These are phyloP conservation scores for Phoenix dactylifera DNA, from an alignment of 176 grass and related monocot species.

Conservation along the genomic window DNA sequence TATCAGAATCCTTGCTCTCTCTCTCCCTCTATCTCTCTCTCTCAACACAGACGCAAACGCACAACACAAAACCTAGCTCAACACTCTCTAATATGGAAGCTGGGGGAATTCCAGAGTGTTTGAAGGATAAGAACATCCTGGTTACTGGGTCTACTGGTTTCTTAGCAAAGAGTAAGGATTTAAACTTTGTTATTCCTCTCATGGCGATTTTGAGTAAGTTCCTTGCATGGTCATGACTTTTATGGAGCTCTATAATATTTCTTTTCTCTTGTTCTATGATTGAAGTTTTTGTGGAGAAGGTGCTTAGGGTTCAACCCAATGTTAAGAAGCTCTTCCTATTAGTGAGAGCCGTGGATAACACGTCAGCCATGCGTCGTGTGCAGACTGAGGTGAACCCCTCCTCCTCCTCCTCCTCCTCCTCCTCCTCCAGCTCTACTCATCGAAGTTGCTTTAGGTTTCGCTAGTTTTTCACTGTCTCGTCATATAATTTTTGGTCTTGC, in stretches of 20 bases:
- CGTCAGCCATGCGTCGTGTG: constrained; percentile 37
- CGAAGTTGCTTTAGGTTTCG: too few relatives aligned
- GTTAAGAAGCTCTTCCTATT: constrained; percentile 77
- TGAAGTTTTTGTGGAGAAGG: constrained; percentile 87
- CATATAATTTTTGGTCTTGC: too few relatives aligned
- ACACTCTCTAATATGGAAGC: constrained; percentile 35
- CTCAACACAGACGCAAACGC: too few relatives aligned
- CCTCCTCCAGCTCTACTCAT: neutral
- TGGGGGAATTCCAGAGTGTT: constrained; percentile 40
- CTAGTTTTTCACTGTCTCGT: too few relatives aligned
- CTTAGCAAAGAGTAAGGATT: constrained; percentile 62
- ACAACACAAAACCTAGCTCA: too few relatives aligned
- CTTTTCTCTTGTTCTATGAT: neutral
- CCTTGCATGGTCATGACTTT: too few relatives aligned
- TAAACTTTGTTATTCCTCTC: neutral
- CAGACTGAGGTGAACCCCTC: constrained; percentile 46
- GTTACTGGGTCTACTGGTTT: constrained; percentile 88
- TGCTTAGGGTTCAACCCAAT: constrained; percentile 70
- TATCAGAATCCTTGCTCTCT: too few relatives aligned
- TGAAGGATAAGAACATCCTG: constrained; percentile 68
- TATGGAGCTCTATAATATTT: constrained; percentile 1
- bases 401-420: neutral
- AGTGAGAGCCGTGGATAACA: constrained; percentile 43
- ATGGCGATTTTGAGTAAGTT: too few relatives aligned
- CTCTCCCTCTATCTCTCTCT: too few relatives aligned